Evolutionary conservation across 768 basidiomycete genomes (phyloP).

Genomic region (Collybia nuda): DNA sequence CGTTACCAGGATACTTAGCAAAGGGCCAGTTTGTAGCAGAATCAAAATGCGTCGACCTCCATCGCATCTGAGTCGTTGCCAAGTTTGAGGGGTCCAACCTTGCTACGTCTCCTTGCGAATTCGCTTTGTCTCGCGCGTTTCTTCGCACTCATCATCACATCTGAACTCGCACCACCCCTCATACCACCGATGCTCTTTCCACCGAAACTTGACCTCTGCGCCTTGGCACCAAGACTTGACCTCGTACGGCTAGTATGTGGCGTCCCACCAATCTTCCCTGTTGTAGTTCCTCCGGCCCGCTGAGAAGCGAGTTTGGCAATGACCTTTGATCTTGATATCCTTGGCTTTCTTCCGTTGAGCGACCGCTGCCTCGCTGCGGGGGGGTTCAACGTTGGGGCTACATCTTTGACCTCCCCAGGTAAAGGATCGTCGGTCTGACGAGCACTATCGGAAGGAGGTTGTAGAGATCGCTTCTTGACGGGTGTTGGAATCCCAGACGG

Average conservation of each 20-base stretch:
- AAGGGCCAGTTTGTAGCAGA: no score
- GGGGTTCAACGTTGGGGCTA: neutral
- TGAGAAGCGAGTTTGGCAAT: slow-evolving; percentile 77
- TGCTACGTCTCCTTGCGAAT: slow-evolving; percentile 59
- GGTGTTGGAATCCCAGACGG: slow-evolving; percentile 38
- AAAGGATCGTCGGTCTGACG: slow-evolving; percentile 1
- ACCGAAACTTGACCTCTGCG: slow-evolving; percentile 37
- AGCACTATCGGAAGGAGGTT: slow-evolving; percentile 1
- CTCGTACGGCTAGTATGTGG: slow-evolving; percentile 30
- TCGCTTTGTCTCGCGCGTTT: slow-evolving; percentile 78
- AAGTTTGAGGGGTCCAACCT: slow-evolving; percentile 18
- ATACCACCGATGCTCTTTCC: slow-evolving; percentile 25
- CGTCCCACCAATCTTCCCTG: slow-evolving; percentile 9
- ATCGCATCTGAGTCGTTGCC: neutral
- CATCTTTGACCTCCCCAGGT: neutral
- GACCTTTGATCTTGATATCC: slow-evolving; percentile 80
- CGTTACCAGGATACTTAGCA: no score
- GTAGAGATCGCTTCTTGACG: slow-evolving; percentile 24
- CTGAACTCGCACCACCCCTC: slow-evolving; percentile 31
- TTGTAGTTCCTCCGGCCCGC: slow-evolving; percentile 42
- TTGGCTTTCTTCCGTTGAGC: slow-evolving; percentile 58
- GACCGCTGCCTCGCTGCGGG: slow-evolving; percentile 24
- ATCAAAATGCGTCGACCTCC: neutral
- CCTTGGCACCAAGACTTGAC: slow-evolving; percentile 55
- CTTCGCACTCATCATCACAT: slow-evolving; percentile 62